Evolutionary conservation across 495 filamentous ascomycete species (phyloP), one percentile per base, ranked within the genome.

Genomic region (Aspergillus leporis): DNA sequence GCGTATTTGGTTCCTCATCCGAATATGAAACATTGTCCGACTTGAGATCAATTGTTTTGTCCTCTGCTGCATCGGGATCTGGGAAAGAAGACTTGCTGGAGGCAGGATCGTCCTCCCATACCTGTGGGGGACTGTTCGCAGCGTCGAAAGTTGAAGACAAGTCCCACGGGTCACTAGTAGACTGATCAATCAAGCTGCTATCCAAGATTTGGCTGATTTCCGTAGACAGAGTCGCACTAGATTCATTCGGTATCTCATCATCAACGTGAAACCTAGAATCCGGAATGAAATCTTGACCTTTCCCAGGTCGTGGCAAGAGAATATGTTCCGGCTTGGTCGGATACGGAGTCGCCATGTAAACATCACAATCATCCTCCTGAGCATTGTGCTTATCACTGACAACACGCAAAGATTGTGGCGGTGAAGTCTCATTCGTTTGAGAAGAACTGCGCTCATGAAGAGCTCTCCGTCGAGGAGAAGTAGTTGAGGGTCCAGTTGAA

Each of bases 251-350:
- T 12, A 48, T 56, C 16, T 69, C 66, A 14, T 69, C 66, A 14
- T 66, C 36, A 63, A 70, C 23, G 63, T 63, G 53, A 61, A 73
- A 71, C 12, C 69, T 69, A 9, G 67, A 73, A 47, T 75, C 70
- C 49, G 72, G 65, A 51, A 77, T 65, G 41, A 72, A 74, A 21
- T 70, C 59, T 36, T 72, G 75, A 2, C 76, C 77, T 70, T 77
- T 78, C 12, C 74, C 76, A 18, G 74, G 75, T 46, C 71, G 73
- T 16, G 81, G 81, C 49, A 78, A 60, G 43, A 83, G 67, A 13
- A 83, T 71, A 53, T 83, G 81, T 55, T 77, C 79, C 31, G 80
- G 78, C 50, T 81, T 81, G 34, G 81, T 82, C 18, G 81, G 81
- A 61, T 75, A 83, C 16, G 81, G 79, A 12, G 71, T 79, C 34